These are phyloP conservation scores for Erigeron canadensis DNA, from an alignment of 129 eudicot species.

Conservation along the genomic window DNA sequence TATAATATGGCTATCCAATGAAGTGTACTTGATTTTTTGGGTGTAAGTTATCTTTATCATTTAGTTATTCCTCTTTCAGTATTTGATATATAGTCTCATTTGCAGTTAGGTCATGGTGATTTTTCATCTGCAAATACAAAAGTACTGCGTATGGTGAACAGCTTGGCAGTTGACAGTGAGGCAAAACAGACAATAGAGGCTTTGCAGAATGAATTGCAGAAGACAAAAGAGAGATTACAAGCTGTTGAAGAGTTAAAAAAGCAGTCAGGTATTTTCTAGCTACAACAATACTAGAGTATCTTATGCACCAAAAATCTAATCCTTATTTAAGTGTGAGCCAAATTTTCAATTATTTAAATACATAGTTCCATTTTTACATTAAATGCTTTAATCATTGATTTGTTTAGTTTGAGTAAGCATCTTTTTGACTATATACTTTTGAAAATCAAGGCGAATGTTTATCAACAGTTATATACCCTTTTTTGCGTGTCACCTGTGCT, in stretches of 20 bases:
- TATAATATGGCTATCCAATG: constrained; percentile 14
- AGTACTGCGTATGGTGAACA: constrained; percentile 94
- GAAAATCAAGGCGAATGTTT: background rate
- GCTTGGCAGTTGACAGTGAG: constrained; percentile 89
- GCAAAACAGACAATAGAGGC: constrained; percentile 96
- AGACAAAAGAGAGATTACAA: constrained; percentile 73
- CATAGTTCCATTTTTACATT: background rate
- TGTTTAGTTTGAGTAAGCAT: too few species aligned
- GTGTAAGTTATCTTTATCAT: background rate
- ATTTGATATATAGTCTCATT: constrained; percentile 14
- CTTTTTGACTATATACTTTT: background rate
- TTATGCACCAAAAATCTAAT: background rate
- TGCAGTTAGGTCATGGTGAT: constrained; percentile 97
- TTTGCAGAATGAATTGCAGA: constrained; percentile 77
- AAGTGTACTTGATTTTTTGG: background rate
- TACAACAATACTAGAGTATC: background rate
- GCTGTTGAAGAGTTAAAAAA: constrained; percentile 82
- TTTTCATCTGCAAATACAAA: constrained; percentile 89
- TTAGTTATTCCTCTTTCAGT: background rate
- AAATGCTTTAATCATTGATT: background rate
- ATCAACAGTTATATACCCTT: background rate
- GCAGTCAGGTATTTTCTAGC: constrained; percentile 65
- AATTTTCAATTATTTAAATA: background rate
- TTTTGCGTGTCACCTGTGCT: background rate
- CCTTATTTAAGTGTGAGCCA: background rate